Base-by-base conservation (phyloP, 2,329 filamentous ascomycete species). In the Scopulariopsis brevicaulis region DNA sequence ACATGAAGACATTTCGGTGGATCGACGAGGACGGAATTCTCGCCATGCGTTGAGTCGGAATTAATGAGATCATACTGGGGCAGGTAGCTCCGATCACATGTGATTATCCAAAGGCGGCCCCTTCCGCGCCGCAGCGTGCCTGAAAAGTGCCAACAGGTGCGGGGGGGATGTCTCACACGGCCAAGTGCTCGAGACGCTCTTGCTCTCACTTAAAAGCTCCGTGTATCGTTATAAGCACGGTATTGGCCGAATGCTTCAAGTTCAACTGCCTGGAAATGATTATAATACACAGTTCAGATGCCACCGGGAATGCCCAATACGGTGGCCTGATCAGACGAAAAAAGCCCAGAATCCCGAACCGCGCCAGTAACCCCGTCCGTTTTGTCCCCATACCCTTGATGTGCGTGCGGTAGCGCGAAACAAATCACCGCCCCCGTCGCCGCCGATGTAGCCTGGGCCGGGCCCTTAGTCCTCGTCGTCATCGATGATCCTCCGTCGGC, bases 401-500 rank as follows among this genome's bases (percentile, higher is more conserved):
- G 34, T 37, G 22, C 22, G 20, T 40, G 46, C 22, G 20, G 46
- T 50, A 24, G 46, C 20, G 37, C 28, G 53, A 54, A 54, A 54
- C 32, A 20, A 43, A 20, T n/a, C 25, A 54, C 53, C 32, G 22
- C 22, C n/a, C 20, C n/a, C 46, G 11, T 22, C 11, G 12, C 24
- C 11, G n/a, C 22, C 24, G 20, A 22, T 40, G 43, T 24, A 22
- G n/a, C 20, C 28, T 4, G 25, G 28, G 5, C 4, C 22, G 22
- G 46, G 14, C 43, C 37, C 37, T 43, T 37, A 76, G 50, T 83
- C 80, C 48, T 84, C 82, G 58, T 84, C 81, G 58, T 84, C 82
- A 58, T 83, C 81, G 59, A 85, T 74, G 62, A 85, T 71, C 48
- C 74, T 76, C 62, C 81, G 77, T 60, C 82, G 75, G 65, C 81